Base-by-base conservation (phyloP, 2,329 filamentous ascomycete species). In the Verticillium alfalfae region DNA sequence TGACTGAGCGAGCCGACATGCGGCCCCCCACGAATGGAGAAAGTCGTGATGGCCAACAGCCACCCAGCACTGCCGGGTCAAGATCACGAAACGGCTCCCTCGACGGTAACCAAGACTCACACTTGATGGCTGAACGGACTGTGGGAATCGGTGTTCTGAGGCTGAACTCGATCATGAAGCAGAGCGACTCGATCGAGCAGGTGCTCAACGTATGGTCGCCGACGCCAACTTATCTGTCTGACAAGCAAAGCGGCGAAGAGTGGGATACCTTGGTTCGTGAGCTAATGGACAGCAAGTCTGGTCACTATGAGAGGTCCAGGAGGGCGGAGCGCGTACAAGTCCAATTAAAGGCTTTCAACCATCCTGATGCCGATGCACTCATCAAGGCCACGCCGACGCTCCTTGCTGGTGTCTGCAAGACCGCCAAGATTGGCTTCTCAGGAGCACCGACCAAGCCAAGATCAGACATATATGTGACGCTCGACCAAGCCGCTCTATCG, bases 401-500 rank as follows among this genome's bases (percentile, higher is more conserved):
- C 15, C 85, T 99, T 15, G 89, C 96, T 58, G 88, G 90, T 59
- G 85, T 98, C 63, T 83, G 83, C 62, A 90, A 90, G 73, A 96
- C 93, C 0, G 89, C 83, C 69, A 95, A 95, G 72, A 93, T 98
- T 73, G 95, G 93, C 2, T 98, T 99, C 72, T 92, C 94, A 3
- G 93, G 93, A 13, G 93, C 93, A 1, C 94, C 95, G 0, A 93
- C 90, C 0, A 93, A 92, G 71, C 83, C 90, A 16, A 84, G 96
- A 68, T 97, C 93, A 12, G 96, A 99, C 73, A 98, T 99, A 58
- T 99, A 99, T 72, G 76, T 99, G 55, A 97, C 93, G 0, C 76
- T 99, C 57, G 87, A 88, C 62, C 88, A 92, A 65, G 91, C 92
- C 0, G 82, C 88, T n/a, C 79, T 99, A 31, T 88, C 89, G 18